Percentiles rank a stretch among this genome's conserved stretches.
phyloP scores from a whole-genome alignment of 2,329 filamentous ascomycete species.

The Dactylellina drechsleri region DNA sequence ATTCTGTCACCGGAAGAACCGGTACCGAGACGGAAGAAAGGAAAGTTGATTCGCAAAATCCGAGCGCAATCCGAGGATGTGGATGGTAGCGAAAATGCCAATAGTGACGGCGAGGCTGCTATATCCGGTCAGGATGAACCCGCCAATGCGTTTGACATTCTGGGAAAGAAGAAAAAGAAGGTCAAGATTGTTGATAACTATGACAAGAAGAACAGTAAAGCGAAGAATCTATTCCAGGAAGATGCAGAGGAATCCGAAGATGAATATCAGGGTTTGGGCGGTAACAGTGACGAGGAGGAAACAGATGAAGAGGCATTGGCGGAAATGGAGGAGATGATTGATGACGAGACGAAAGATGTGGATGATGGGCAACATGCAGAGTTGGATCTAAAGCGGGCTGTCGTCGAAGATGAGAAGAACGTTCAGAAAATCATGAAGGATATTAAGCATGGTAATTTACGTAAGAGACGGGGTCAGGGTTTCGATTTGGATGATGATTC shows the following conservation, averaged over 20 bases:
- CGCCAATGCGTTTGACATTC: conserved; percentile 72
- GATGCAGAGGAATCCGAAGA: conserved; percentile 98
- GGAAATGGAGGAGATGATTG: conserved; percentile 78
- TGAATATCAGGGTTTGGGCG: conserved; percentile 93
- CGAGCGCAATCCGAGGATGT: conserved; percentile 74
- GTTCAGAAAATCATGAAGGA: conserved; percentile 93
- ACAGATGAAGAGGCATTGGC: conserved; percentile 74
- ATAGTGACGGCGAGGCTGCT: conserved; percentile 58
- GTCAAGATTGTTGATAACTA: conserved; percentile 69
- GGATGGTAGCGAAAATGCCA: conserved; percentile 65
- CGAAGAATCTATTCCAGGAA: conserved; percentile 86
- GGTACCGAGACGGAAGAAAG: conserved; percentile 67
- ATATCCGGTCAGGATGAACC: conserved; percentile 51
- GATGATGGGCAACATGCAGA: conserved; percentile 85
- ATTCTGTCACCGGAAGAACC: conserved; percentile 61
- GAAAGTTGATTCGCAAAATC: conserved; percentile 55
- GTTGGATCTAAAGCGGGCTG: conserved; percentile 85
- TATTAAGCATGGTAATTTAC: conserved; percentile 86
- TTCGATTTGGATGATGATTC: conserved; percentile 84
- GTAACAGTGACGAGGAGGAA: conserved; percentile 82
- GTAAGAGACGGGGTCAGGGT: conserved; percentile 77
- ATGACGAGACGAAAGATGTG: conserved; percentile 80
- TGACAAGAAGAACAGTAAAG: conserved; percentile 86
- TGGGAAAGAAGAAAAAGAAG: conserved; percentile 74
- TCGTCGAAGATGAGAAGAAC: conserved; percentile 82